Base-by-base conservation (phyloP, 2,329 filamentous ascomycete genomes). In the Trematosphaeria pertusa region DNA sequence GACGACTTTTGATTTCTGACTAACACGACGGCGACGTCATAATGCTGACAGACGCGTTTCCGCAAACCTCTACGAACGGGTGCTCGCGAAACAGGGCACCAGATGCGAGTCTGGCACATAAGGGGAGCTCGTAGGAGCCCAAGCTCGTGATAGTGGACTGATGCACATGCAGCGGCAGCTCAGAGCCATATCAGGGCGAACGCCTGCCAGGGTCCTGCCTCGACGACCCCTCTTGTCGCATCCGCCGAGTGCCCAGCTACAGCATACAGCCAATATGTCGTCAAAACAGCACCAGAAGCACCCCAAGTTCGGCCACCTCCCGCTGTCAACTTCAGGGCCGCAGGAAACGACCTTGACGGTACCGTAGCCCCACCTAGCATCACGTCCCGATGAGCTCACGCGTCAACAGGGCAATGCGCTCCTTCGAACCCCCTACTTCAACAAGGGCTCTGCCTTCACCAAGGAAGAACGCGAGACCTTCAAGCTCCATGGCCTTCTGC, bases 401-500 rank as follows among this genome's bases (percentile, higher is more conserved):
- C 11, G 22, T 10, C 22, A 10, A 6, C 14, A 73, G 70, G 69
- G 70, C 46, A 66, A 70, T 31, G 77, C 81, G 0, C 73, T 91
- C 5, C 77, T 91, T 7, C 81, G 84, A 49, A 83, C 82, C 9
- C 79, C 86, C 1, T 85, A 82, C 59, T 86, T 91, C 74, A 96
- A 95, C 75, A 94, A 94, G 70, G 91, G 91, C 21, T 91, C 89
- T 3, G 89, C 85, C 0, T 93, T 93, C 58, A 81, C 87, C 0
- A 61, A 75, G 0, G 74, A 88, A 20, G 91, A 96, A 64, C 83
- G 91, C 9, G 73, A 75, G 2, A 73, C 75, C 0, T 95, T 96
- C 69, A 82, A 83, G 22, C 81, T 96, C 2, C 80, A 84, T 14
- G 88, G 90, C 3, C 74, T 95, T 5, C 76, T 96, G 0, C 91